Conservation (phyloP, 1,139 yeast genomes). For the Pneumocystis murina region DNA sequence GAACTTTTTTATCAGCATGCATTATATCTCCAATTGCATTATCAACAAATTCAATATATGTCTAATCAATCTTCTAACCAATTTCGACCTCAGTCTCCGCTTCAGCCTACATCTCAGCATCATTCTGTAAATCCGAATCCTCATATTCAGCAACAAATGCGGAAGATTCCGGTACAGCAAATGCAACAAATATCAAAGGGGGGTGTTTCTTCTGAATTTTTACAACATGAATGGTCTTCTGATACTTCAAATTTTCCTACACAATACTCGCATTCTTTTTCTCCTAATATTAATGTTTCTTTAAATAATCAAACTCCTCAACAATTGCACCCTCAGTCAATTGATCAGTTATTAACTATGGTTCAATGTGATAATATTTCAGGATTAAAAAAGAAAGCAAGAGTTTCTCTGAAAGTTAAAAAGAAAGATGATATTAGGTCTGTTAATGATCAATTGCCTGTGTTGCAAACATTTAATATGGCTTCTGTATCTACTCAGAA, state of each 20-base stretch:
- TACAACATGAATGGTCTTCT: not conserved
- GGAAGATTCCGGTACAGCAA: not conserved
- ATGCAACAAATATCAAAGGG: not conserved
- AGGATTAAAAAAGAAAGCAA: not conserved
- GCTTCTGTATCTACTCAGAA: not conserved
- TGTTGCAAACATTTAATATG: not conserved
- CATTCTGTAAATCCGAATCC: not conserved
- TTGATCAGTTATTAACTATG: not conserved
- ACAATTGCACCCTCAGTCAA: not conserved
- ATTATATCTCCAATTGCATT: not conserved
- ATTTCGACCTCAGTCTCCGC: not conserved
- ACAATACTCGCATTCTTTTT: not conserved
- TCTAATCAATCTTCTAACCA: not conserved
- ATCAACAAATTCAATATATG: not conserved
- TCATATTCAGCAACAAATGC: not conserved
- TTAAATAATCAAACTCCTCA: not conserved
- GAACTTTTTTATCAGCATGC: not conserved
- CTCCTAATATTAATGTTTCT: not conserved
- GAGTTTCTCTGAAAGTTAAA: not conserved
- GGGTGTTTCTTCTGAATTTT: not conserved
- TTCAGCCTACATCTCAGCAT: not conserved
- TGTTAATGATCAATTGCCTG: not conserved
- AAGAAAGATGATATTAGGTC: not conserved
- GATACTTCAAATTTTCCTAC: not conserved
- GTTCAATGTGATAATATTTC: not conserved